Base-by-base conservation (phyloP, 2,329 filamentous ascomycete genomes). In the Leptographium galeiforme region DNA sequence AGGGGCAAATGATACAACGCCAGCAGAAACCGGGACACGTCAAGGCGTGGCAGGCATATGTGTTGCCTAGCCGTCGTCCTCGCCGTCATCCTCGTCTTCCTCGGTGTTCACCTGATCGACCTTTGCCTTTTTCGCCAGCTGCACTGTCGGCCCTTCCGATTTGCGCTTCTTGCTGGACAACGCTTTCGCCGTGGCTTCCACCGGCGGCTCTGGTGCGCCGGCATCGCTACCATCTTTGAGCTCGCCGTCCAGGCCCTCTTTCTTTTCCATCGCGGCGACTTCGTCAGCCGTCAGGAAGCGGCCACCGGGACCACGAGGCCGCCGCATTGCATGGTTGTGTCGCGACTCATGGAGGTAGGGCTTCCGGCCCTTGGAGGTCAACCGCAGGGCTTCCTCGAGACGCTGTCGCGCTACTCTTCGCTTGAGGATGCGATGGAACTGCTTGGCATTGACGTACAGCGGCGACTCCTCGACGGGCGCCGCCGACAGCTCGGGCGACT, bases 241-340 rank as follows among this genome's bases (percentile, higher is more conserved):
- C 10, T 66, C 63, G 16, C 70, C 68, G 18, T 58, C 62, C 4
- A 58, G 65, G 60, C 69, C 72, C 61, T 78, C 79, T 48, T 75
- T 77, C 61, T 81, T 80, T 64, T 95, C 90, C 74, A 95, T 89
- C 50, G 86, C 84, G 7, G 89, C 89, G 5, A 96, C 90, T 67
- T 98, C 93, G 54, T 97, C 93, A 1, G 93, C 91, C 0, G 93
- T 98, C 67, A 98, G 72, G 75, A 98, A 98, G 30, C 93, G 84
- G 25, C 93, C 93, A 52, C 93, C 93, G 0, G 93, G 93, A 16
- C 93, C 93, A 65, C 93, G 82, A 33, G 93, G 93, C 62, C 93
- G 77, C 55, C 93, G 83, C 93, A 98, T 98, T 11, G 93, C 93
- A 68, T 98, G 93, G 64, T 97, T 97, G 68, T 98, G 93, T 63